Evolutionary conservation across 331 rosid genomes (phyloP).

Genomic region (Saraca asoca): DNA sequence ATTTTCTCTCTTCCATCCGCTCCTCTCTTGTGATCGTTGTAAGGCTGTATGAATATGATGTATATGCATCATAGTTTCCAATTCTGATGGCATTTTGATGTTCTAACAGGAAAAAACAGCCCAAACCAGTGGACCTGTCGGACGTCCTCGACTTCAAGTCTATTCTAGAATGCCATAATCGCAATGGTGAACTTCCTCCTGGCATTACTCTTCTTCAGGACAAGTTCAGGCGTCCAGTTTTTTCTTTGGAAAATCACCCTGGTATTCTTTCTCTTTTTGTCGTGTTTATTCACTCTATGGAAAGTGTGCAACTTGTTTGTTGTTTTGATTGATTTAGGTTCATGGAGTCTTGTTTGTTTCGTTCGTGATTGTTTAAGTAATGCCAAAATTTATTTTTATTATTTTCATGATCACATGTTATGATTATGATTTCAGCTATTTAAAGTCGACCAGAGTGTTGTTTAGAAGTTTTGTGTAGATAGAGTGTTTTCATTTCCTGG

Average conservation of each 20-base stretch:
- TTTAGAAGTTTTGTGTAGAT: not conserved
- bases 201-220: slow-evolving; percentile 46
- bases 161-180: slow-evolving; percentile 51
- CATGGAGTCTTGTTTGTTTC: not conserved
- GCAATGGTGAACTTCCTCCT: slow-evolving; percentile 48
- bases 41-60: not conserved
- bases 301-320: not conserved
- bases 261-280: slow-evolving; percentile 42
- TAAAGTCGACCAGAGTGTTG: not conserved
- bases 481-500: not conserved
- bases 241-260: slow-evolving; percentile 69
- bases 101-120: slow-evolving; percentile 59
- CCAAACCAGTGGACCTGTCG: slow-evolving; percentile 72
- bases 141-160: slow-evolving; percentile 80
- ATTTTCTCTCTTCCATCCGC: not conserved
- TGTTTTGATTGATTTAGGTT: not conserved
- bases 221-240: slow-evolving; percentile 50
- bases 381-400: not conserved
- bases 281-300: not conserved
- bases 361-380: not conserved
- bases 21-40: no score
- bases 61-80: not conserved
- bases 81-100: not conserved
- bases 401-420: not conserved
- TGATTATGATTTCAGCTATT: not conserved